Evolutionary conservation across 805 yeast species (phyloP).

Genomic region (Jamesozyma gamospora): DNA sequence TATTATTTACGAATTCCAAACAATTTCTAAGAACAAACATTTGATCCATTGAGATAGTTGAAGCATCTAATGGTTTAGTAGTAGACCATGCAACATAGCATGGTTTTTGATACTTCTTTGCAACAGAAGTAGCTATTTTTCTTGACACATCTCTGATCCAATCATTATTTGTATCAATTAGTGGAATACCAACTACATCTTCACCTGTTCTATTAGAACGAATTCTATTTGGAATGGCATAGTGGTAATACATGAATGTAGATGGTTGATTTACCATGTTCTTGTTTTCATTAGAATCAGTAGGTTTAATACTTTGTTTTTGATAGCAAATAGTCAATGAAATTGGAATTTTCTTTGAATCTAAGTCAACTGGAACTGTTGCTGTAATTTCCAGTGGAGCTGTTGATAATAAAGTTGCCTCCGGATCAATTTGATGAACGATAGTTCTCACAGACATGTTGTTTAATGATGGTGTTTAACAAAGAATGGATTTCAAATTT

Average conservation of each 20-base stretch:
- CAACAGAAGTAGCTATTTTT: constrained; percentile 19
- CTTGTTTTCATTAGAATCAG: background rate
- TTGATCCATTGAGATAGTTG: constrained; percentile 14
- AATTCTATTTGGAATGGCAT: constrained; percentile 17
- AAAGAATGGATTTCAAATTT: too few relatives aligned
- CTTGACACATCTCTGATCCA: constrained; percentile 22
- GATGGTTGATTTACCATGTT: constrained; percentile 2
- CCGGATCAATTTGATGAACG: constrained; percentile 8
- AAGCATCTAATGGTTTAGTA: constrained; percentile 2
- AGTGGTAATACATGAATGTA: constrained; percentile 18
- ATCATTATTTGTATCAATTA: constrained; percentile 22
- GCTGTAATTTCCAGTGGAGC: constrained; percentile 14
- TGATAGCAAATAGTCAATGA: constrained; percentile 10
- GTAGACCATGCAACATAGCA: constrained; percentile 21
- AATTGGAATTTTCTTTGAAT: constrained; percentile 15
- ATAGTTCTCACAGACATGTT: constrained; percentile 13
- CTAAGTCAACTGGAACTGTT: constrained; percentile 13
- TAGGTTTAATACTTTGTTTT: constrained; percentile 2
- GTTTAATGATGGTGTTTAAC: too few relatives aligned
- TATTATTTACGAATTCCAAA: constrained; percentile 11
- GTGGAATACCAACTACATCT: constrained; percentile 18
- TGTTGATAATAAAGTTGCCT: constrained; percentile 3
- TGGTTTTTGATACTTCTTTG: constrained; percentile 19
- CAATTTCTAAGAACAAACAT: constrained; percentile 18
- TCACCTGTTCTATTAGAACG: background rate